Percentiles rank a stretch among this genome's conserved stretches.
These are phyloP conservation scores for Zymoseptoria crescenta DNA, from an alignment of 2,329 filamentous ascomycete genomes.

Conservation along the genomic window DNA sequence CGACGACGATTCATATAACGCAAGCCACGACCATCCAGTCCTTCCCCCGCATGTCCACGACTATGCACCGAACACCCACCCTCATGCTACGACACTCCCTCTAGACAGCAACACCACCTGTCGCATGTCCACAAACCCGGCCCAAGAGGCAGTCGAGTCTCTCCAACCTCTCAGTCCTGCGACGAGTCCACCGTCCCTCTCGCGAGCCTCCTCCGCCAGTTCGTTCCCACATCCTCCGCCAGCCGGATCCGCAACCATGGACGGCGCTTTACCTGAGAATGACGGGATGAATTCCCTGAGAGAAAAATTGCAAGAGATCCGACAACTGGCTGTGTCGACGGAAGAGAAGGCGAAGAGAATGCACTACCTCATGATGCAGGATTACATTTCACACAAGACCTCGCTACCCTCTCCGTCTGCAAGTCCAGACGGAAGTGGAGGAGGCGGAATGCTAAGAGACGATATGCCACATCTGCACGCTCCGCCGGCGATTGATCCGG, in stretches of 20 bases:
- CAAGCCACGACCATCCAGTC: background rate
- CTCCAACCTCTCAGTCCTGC: background rate
- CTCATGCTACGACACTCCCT: background rate
- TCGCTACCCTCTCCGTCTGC: constrained; percentile 2
- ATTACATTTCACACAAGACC: constrained; percentile 30
- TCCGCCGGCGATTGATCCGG: constrained; percentile 22
- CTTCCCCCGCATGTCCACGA: background rate
- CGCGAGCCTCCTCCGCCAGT: background rate
- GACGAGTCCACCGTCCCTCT: background rate
- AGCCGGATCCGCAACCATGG: constrained; percentile 9
- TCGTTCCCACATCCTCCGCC: background rate
- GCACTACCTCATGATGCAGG: constrained; percentile 43
- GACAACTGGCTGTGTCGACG: constrained; percentile 36
- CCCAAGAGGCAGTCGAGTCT: background rate
- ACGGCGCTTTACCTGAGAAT: constrained; percentile 37
- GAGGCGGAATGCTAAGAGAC: background rate
- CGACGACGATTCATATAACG: background rate
- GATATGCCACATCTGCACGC: constrained; percentile 12
- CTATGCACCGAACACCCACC: background rate
- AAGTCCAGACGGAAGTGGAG: background rate
- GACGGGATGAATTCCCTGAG: constrained; percentile 44
- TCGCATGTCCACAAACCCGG: background rate
- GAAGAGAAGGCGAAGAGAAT: constrained; percentile 44
- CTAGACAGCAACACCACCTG: background rate
- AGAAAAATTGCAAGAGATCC: constrained; percentile 41